A percentile compares a stretch with the other conserved stretches of the same genome.
Evolutionary conservation across 352 stramenopile species (phyloP).

Genomic region (Pythium volutum): DNA sequence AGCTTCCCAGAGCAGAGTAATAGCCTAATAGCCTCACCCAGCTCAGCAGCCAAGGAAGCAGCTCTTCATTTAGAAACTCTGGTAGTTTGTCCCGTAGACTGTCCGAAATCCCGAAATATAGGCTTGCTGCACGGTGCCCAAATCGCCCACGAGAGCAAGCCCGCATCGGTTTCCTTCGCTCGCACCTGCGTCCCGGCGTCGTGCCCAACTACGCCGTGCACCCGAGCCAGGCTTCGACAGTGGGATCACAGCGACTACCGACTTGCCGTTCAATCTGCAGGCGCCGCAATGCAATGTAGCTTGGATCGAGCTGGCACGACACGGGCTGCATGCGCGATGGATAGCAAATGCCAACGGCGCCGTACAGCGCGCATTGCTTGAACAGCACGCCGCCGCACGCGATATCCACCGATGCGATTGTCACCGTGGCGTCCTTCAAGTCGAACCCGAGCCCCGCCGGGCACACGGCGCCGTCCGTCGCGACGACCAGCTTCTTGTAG

Average conservation of each 20-base stretch:
- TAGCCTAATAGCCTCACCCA: too few species aligned
- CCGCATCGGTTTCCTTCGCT: too few species aligned
- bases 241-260: slow-evolving; percentile 12
- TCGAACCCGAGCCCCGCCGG: slow-evolving; percentile 2
- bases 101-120: too few species aligned
- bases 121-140: too few species aligned
- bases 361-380: slow-evolving; percentile 15
- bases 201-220: slow-evolving; percentile 8
- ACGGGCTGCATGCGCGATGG: slow-evolving; percentile 12
- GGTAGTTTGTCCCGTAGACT: too few species aligned
- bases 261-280: slow-evolving; percentile 15
- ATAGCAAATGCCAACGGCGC: slow-evolving; percentile 18
- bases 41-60: too few species aligned
- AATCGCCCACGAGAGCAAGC: too few species aligned
- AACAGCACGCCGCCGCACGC: slow-evolving; percentile 21
- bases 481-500: neutral
- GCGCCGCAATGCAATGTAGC: slow-evolving; percentile 3
- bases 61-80: too few species aligned
- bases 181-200: too few species aligned
- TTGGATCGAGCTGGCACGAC: neutral
- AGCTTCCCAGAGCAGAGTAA: too few species aligned
- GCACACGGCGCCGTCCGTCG: neutral
- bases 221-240: slow-evolving; percentile 18
- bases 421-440: slow-evolving; percentile 4
- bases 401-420: neutral